Evolutionary conservation across 1,284 basidiomycete species (phyloP).

Genomic region (Cutaneotrichosporon cavernicola): DNA sequence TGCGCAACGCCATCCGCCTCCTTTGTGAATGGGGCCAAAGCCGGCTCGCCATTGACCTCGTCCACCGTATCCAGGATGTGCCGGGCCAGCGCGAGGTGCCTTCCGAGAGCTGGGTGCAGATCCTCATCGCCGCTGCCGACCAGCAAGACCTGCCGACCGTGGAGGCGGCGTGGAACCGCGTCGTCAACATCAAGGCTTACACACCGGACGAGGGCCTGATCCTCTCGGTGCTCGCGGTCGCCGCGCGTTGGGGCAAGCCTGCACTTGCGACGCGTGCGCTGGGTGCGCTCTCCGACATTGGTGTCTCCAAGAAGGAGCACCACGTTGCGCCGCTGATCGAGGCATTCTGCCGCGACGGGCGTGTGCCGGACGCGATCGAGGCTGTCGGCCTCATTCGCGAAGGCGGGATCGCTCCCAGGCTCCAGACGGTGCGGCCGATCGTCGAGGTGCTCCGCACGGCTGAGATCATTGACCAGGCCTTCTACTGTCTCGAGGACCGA

Average conservation of each 20-base stretch:
- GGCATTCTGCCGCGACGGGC: constrained; percentile 45
- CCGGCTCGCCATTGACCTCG: constrained; percentile 40
- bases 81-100: constrained; percentile 17
- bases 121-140: constrained; percentile 41
- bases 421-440: constrained; percentile 53
- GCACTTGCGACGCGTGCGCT: constrained; percentile 68
- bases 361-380: constrained; percentile 46
- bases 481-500: constrained; percentile 65
- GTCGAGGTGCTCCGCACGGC: constrained; percentile 57
- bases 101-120: constrained; percentile 34
- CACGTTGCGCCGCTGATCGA: constrained; percentile 51
- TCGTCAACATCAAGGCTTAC: constrained; percentile 59
- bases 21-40: constrained; percentile 40
- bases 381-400: constrained; percentile 38
- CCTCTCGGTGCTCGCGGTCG: constrained; percentile 66
- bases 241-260: constrained; percentile 67
- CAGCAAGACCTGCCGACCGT: constrained; percentile 60
- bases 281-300: constrained; percentile 57
- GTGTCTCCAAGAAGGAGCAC: constrained; percentile 61
- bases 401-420: constrained; percentile 35
- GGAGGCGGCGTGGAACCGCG: constrained; percentile 62
- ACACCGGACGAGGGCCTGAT: constrained; percentile 73
- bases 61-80: constrained; percentile 26
- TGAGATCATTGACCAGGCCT: constrained; percentile 65
- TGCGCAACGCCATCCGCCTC: constrained; percentile 28